Percentiles rank a stretch among this genome's conserved stretches.
These are phyloP conservation scores for Phaffia rhodozyma DNA, from an alignment of 1,284 basidiomycete genomes.

Conservation along the genomic window DNA sequence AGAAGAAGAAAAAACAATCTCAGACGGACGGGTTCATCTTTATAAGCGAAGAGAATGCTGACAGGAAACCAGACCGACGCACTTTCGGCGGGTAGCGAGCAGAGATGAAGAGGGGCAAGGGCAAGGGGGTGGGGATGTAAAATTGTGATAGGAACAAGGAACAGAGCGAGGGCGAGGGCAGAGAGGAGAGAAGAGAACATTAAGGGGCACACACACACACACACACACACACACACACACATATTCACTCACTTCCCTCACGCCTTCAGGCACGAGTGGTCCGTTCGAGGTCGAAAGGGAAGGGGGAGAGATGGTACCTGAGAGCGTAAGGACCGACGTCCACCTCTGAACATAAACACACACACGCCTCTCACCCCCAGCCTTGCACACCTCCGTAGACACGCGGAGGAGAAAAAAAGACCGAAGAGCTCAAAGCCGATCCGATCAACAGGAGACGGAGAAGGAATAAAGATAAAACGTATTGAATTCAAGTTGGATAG, in stretches of 20 bases:
- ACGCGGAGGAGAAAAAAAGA: too few species aligned
- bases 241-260: neutral
- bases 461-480: neutral
- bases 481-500: too few species aligned
- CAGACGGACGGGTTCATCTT: too few species aligned
- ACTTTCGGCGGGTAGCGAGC: neutral
- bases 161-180: neutral
- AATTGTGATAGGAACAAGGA: neutral
- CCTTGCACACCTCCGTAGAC: too few species aligned
- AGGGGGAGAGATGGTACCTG: neutral
- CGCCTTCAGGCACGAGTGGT: neutral
- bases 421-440: neutral
- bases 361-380: neutral
- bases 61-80: too few species aligned
- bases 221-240: neutral
- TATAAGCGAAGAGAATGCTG: too few species aligned
- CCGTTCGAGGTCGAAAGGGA: too few species aligned
- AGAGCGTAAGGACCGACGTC: neutral
- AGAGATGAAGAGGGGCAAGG: neutral
- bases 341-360: neutral
- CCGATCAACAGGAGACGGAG: neutral
- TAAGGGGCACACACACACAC: neutral
- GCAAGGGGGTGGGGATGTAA: neutral
- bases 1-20: neutral
- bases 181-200: neutral